Conservation (phyloP, 495 filamentous ascomycete species). For the Penicillium salamii region DNA sequence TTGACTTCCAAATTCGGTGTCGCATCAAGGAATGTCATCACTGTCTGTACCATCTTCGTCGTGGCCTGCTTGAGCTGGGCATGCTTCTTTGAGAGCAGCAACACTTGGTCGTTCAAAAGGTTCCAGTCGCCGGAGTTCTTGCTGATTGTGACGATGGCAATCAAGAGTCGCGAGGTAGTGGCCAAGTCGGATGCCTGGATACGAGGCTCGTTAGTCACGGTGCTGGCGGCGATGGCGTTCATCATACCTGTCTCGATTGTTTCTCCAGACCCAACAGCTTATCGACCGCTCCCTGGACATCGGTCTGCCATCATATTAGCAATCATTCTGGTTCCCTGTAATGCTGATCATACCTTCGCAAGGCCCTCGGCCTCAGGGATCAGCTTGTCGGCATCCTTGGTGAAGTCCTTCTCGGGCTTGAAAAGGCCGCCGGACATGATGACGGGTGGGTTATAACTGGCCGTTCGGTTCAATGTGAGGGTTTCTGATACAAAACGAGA, state of each 20-base stretch:
- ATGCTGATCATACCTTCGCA: slow-evolving; percentile 62
- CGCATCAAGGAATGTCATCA: slow-evolving; percentile 87
- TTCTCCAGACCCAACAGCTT: slow-evolving; percentile 91
- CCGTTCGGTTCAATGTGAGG: background rate
- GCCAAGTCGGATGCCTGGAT: slow-evolving; percentile 86
- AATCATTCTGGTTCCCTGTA: background rate
- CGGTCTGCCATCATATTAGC: slow-evolving; percentile 51
- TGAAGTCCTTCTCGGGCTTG: slow-evolving; percentile 74
- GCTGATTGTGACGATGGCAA: slow-evolving; percentile 88
- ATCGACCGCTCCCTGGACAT: slow-evolving; percentile 83
- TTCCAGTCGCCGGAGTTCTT: slow-evolving; percentile 90
- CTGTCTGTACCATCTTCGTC: slow-evolving; percentile 97
- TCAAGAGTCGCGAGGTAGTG: slow-evolving; percentile 83
- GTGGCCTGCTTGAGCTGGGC: slow-evolving; percentile 98
- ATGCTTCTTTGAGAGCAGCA: slow-evolving; percentile 98
- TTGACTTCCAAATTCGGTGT: slow-evolving; percentile 79
- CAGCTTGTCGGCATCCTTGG: slow-evolving; percentile 87
- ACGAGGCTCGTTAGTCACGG: slow-evolving; percentile 6
- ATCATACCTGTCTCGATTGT: slow-evolving; percentile 84
- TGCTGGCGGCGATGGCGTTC: slow-evolving; percentile 1
- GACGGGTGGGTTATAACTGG: slow-evolving; percentile 22
- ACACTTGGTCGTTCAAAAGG: slow-evolving; percentile 91
- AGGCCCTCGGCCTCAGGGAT: slow-evolving; percentile 85
- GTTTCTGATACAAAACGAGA: background rate
- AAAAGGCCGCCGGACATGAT: slow-evolving; percentile 61